Base-by-base conservation (phyloP, 495 filamentous ascomycete genomes). In the Aspergillus bertholletiae region DNA sequence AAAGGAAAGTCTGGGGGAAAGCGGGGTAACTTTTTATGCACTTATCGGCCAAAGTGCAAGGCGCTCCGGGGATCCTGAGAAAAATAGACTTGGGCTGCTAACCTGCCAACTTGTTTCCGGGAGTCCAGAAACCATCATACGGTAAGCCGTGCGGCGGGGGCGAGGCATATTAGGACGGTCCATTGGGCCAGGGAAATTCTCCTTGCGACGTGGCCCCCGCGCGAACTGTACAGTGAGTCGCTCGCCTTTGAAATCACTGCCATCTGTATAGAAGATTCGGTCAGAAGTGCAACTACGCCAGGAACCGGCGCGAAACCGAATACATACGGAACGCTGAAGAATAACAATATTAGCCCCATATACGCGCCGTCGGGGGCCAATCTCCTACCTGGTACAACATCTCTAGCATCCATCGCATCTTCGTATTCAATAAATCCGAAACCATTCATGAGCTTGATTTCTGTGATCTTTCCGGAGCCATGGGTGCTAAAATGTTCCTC, bases 91-190 rank as follows among this genome's bases (percentile, higher is more conserved):
- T 78, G 75, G 71, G 74, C 67, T 86, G 89, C 94, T 95, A 88
- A 98, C 94, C 94, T 98, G 94, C 94, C 94, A 98, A 84, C 92
- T 96, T 80, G 95, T 97, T 80, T 97, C 95, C 65, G 93, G 92
- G 76, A 98, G 92, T 77, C 92, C 92, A 81, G 89, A 88, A 63
- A 98, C 92, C 73, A 91, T 85, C 94, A 98, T 97, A 68, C 94
- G 90, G 72, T 88, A 90, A 54, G 89, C 85, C 62, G 95, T 98
- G 68, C 94, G 92, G 60, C 94, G 85, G 37, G 94, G 93, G 64
- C 95, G 92, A 60, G 94, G 94, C 64, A 88, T 84, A 56, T 60
- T 61, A 53, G 79, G 84, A 66, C 91, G 89, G 67, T 96, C 88
- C 55, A 62, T 58, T 43, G 81, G 80, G 66, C 80, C 81, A 66